A percentile compares a stretch with the other conserved stretches of the same genome.
Evolutionary conservation across 179 eudicot species (phyloP).

Genomic region (Beta macrorhiza): DNA sequence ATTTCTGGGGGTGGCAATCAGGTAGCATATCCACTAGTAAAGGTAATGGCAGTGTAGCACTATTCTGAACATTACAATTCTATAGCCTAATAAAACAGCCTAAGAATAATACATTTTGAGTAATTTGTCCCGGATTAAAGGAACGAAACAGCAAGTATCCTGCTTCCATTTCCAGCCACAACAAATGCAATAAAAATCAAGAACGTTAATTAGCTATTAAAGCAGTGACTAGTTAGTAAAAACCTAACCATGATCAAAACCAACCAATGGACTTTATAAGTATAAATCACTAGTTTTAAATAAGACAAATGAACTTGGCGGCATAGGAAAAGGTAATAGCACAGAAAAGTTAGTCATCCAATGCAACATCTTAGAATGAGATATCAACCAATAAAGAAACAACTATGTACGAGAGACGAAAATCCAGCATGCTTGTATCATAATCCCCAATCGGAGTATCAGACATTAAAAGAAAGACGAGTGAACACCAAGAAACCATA

Average conservation of each 20-base stretch:
- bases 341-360: neutral
- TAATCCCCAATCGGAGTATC: neutral
- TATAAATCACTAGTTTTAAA: neutral
- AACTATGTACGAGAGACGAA: neutral
- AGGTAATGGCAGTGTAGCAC: too few relatives aligned
- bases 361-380: neutral
- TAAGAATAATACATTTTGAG: neutral
- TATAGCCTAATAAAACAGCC: neutral
- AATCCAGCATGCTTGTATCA: neutral
- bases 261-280: neutral
- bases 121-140: neutral
- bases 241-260: conserved; percentile 1
- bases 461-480: neutral
- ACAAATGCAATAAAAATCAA: neutral
- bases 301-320: neutral
- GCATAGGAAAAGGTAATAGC: neutral
- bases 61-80: too few relatives aligned
- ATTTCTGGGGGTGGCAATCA: too few relatives aligned
- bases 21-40: too few relatives aligned
- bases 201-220: neutral
- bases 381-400: neutral
- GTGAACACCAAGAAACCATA: neutral
- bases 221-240: neutral
- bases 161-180: neutral
- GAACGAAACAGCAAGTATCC: neutral